Evolutionary conservation across 805 yeast genomes (phyloP).

Genomic region (Monosporozyma aerobia): DNA sequence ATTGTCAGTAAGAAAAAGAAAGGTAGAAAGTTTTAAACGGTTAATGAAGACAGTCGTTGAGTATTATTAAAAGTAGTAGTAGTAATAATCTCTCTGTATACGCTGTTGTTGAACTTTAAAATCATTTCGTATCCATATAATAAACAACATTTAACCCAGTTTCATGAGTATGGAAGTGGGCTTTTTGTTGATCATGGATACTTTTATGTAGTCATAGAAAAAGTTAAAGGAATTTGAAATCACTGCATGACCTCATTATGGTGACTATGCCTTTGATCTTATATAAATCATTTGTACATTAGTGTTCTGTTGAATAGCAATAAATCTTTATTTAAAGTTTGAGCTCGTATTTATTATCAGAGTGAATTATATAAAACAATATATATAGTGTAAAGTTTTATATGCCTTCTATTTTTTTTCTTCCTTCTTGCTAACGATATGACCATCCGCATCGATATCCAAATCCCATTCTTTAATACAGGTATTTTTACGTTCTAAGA

Average conservation of each 20-base stretch:
- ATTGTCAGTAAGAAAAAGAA: conserved; percentile 53
- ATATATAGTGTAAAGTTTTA: neutral
- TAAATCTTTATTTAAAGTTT: neutral
- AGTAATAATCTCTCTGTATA: neutral
- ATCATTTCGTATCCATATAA: neutral
- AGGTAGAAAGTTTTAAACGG: conserved; percentile 34
- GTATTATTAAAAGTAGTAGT: neutral
- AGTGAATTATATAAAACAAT: neutral
- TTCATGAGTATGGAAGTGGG: too few species aligned
- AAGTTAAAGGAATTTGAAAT: neutral
- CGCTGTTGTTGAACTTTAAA: neutral
- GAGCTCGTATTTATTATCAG: neutral
- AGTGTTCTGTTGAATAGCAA: neutral
- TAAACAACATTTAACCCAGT: neutral
- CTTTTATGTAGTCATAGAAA: neutral
- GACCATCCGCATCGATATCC: conserved; percentile 25
- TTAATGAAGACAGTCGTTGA: neutral
- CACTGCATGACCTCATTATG: neutral
- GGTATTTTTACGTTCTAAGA: conserved; percentile 32
- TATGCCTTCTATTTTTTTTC: neutral
- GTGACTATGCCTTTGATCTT: neutral
- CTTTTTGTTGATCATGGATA: neutral
- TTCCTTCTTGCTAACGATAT: conserved; percentile 6
- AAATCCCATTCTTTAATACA: conserved; percentile 26
- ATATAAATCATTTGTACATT: neutral